Base-by-base conservation (phyloP, 2,329 filamentous ascomycete genomes). In the Phaeomoniella chlamydospora region DNA sequence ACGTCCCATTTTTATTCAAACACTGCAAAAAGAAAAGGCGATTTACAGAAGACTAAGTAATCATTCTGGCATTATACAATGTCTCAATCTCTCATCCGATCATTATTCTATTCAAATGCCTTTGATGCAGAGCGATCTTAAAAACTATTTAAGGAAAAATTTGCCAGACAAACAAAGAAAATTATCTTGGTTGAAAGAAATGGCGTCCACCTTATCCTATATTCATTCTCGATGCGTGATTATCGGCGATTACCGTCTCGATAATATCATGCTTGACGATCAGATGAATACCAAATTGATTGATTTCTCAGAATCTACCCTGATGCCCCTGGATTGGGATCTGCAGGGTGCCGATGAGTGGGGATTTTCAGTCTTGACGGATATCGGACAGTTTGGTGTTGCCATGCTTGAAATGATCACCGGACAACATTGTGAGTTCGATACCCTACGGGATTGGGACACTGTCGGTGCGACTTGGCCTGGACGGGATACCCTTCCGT, bases 371-470 rank as follows among this genome's bases (percentile, higher is more conserved):
- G 43, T 46, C 11, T 41, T 44, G 15, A 52, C 44, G 9, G 50
- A 56, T 38, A 49, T 57, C 33, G 49, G 48, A 2, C 45, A 47
- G 15, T 43, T 56, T 14, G 52, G 50, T 5, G 40, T 45, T 17
- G 51, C 54, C 12, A 50, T 54, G 19, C 55, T 49, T 35, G 45
- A 53, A 39, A 40, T 55, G 12, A 35, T 48, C 3, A 48, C 48
- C 11, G 43, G 42, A 10, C 22, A 39, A 3, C 37, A 39, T 11
- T 51, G 42, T 37, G 41, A 47, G 18, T 48, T 53, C 31, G 46
- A 51, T 36, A 35, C 54, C 6, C 45, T 41, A 19, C 39, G 47
- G 35, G 31, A 47, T 22, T 31, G 34, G 18, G 18, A 41, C 31
- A 22, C 38, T 31, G 37, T 32, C 0, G 37, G 40, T 34, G 39